These are phyloP conservation scores for Plasmodium reichenowi DNA, from an alignment of 169 alveolate species.

Conservation along the genomic window DNA sequence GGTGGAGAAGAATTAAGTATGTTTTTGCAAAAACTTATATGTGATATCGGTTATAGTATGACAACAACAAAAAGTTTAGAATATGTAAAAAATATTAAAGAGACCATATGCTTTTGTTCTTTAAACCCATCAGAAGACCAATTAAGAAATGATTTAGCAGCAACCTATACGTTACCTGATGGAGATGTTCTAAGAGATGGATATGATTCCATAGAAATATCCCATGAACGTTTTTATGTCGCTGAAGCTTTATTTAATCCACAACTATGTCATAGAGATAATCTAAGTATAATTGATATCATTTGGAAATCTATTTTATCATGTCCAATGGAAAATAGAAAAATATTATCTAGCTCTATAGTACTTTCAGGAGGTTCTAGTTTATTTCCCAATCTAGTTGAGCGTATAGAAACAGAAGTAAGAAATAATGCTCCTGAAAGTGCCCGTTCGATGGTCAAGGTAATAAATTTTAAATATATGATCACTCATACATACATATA, in stretches of 20 bases:
- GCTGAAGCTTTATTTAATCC: constrained; percentile 91
- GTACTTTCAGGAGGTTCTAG: constrained; percentile 83
- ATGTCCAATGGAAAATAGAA: constrained; percentile 80
- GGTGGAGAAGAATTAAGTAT: constrained; percentile 91
- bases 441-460: constrained; percentile 80
- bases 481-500: background rate
- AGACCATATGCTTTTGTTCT: constrained; percentile 88
- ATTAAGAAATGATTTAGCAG: constrained; percentile 78
- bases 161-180: constrained; percentile 88
- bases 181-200: constrained; percentile 89
- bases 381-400: constrained; percentile 79
- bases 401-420: constrained; percentile 81
- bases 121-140: constrained; percentile 87
- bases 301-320: constrained; percentile 82
- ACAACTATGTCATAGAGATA: constrained; percentile 73
- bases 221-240: constrained; percentile 89
- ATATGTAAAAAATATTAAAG: constrained; percentile 86
- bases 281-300: constrained; percentile 77
- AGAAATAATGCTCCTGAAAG: constrained; percentile 83
- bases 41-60: constrained; percentile 86
- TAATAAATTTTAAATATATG: constrained; percentile 2
- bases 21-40: constrained; percentile 86
- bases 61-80: constrained; percentile 87
- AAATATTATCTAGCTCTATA: constrained; percentile 77
- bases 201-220: constrained; percentile 80